Evolutionary conservation across 1,139 yeast genomes (phyloP).

Genomic region (Zygosaccharomyces sapae): DNA sequence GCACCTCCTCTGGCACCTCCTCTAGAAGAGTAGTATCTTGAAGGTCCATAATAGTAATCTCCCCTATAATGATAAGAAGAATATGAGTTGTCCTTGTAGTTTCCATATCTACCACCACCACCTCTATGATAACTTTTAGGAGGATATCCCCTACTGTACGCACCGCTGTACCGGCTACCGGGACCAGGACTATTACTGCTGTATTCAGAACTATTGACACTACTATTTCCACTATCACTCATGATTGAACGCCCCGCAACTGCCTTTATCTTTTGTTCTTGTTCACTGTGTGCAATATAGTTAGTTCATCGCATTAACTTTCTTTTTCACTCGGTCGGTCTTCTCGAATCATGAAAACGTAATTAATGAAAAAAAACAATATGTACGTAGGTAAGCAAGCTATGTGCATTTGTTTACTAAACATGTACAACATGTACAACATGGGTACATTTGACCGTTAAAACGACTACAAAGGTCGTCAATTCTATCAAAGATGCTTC

Average conservation of each 20-base stretch:
- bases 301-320: background rate
- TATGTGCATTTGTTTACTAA: slow-evolving; percentile 2
- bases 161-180: slow-evolving; percentile 8
- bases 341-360: slow-evolving; percentile 1
- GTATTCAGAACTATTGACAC: slow-evolving; percentile 4
- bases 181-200: slow-evolving; percentile 6
- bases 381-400: background rate
- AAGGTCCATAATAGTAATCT: slow-evolving; percentile 11
- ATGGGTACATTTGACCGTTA: background rate
- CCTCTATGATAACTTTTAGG: slow-evolving; percentile 11
- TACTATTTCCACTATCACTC: slow-evolving; percentile 6
- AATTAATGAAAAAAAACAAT: background rate
- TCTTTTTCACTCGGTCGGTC: background rate
- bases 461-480: background rate
- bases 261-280: background rate
- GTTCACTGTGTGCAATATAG: background rate
- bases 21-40: slow-evolving; percentile 8
- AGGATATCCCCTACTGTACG: slow-evolving; percentile 11
- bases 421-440: background rate
- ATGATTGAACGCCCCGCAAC: background rate
- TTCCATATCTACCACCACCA: slow-evolving; percentile 8
- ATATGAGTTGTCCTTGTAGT: slow-evolving; percentile 9
- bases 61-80: slow-evolving; percentile 10
- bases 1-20: slow-evolving; percentile 8
- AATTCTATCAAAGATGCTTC: background rate